phyloP scores from a whole-genome alignment of 2,329 filamentous ascomycete genomes.

The Apiospora kogelbergensis region DNA sequence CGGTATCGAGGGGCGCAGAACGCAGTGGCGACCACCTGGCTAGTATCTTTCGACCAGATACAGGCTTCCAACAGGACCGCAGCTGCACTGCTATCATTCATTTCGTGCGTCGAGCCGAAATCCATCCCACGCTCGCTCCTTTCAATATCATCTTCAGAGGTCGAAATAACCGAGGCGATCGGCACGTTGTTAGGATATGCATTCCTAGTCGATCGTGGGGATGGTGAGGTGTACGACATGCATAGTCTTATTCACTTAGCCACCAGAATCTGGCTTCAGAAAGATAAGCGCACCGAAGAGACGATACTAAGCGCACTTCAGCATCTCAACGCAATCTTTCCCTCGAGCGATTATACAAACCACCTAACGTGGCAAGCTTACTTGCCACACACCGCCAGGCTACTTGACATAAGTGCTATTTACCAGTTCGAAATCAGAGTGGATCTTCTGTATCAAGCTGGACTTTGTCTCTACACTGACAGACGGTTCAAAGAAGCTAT shows the following conservation, averaged over 20 bases:
- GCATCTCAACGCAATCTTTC: constrained; percentile 13
- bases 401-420: constrained; percentile 15
- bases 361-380: constrained; percentile 24
- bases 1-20: constrained; percentile 32
- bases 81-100: constrained; percentile 36
- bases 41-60: constrained; percentile 42
- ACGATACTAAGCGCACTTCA: background rate
- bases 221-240: constrained; percentile 33
- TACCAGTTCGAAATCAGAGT: constrained; percentile 15
- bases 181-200: constrained; percentile 32
- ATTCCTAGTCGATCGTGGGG: constrained; percentile 29
- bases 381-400: constrained; percentile 27
- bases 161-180: constrained; percentile 25
- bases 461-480: constrained; percentile 21
- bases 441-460: constrained; percentile 19
- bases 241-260: constrained; percentile 37
- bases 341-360: constrained; percentile 12
- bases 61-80: constrained; percentile 27
- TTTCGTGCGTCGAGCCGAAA: constrained; percentile 39
- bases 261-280: constrained; percentile 28
- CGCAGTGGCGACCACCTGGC: constrained; percentile 37
- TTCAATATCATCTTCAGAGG: constrained; percentile 17
- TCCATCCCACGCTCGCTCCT: constrained; percentile 37
- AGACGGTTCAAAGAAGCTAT: constrained; percentile 20
- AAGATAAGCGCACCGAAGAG: constrained; percentile 12